Percentiles rank a stretch among this genome's conserved stretches.
Conservation (phyloP, 495 filamentous ascomycete genomes). For the Penicillium paradoxum region DNA sequence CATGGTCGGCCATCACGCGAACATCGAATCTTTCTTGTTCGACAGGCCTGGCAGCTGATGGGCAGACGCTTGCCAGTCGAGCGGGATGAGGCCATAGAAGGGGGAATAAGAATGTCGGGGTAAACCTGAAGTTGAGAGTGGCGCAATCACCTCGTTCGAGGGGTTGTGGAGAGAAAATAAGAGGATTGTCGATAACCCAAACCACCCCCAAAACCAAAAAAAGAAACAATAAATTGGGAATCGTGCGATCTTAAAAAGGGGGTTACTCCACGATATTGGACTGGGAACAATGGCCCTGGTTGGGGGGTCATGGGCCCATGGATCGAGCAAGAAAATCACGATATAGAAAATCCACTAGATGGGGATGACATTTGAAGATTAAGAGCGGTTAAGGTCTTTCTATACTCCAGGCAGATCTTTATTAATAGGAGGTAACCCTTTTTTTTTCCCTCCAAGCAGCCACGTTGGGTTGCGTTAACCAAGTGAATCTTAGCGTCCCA, state of each 20-base stretch:
- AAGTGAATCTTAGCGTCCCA: neutral
- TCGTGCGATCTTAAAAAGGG: neutral
- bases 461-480: neutral
- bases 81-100: constrained; percentile 26
- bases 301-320: neutral
- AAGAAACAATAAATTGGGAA: neutral
- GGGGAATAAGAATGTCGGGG: neutral
- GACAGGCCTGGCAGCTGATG: constrained; percentile 41
- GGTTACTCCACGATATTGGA: neutral
- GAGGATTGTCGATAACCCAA: neutral
- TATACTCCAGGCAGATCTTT: neutral
- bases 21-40: constrained; percentile 38
- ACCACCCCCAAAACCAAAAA: neutral
- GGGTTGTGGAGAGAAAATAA: neutral
- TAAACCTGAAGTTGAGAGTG: neutral
- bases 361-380: neutral
- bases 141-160: neutral
- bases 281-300: neutral
- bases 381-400: neutral
- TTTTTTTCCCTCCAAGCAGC: neutral
- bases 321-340: neutral
- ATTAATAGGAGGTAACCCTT: constrained; percentile 5
- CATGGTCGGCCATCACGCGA: constrained; percentile 40
- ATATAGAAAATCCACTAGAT: neutral
- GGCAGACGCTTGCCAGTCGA: constrained; percentile 35